Evolutionary conservation across 441 rosid species (phyloP).

Genomic region (Biscutella laevigata): DNA sequence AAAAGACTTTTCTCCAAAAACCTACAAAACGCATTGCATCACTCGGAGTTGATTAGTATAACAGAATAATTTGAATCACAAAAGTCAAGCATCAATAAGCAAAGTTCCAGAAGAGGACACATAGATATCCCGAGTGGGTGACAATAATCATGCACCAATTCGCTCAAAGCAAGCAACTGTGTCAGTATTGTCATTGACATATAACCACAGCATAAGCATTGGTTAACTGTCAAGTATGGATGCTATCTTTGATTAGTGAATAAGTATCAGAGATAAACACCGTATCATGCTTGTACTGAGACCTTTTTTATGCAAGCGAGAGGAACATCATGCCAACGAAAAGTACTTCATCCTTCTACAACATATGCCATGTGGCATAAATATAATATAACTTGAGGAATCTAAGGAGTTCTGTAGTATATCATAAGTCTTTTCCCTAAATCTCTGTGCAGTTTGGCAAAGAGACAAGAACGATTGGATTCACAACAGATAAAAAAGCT

Average conservation of each 20-base stretch:
- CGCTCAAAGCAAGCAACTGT: neutral
- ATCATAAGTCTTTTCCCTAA: neutral
- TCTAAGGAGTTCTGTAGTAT: no score
- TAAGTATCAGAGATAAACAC: slow-evolving; percentile 5
- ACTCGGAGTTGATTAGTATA: neutral
- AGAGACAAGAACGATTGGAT: neutral
- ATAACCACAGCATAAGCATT: neutral
- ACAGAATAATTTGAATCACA: neutral
- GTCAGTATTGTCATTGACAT: neutral
- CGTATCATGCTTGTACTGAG: neutral
- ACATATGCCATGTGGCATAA: no score
- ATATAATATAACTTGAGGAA: no score
- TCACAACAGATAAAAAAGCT: neutral
- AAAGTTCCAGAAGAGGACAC: neutral
- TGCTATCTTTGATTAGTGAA: neutral
- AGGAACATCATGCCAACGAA: neutral
- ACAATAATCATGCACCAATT: neutral
- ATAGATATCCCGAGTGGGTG: neutral
- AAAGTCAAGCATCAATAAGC: neutral
- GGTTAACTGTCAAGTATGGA: neutral
- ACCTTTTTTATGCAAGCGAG: neutral
- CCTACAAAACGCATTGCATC: slow-evolving; percentile 40
- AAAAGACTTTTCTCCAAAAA: slow-evolving; percentile 82
- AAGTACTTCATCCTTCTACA: neutral
- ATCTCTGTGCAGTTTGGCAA: neutral